phyloP scores from a whole-genome alignment of 108 stramenopile genomes.

The Skeletonema costatum region DNA sequence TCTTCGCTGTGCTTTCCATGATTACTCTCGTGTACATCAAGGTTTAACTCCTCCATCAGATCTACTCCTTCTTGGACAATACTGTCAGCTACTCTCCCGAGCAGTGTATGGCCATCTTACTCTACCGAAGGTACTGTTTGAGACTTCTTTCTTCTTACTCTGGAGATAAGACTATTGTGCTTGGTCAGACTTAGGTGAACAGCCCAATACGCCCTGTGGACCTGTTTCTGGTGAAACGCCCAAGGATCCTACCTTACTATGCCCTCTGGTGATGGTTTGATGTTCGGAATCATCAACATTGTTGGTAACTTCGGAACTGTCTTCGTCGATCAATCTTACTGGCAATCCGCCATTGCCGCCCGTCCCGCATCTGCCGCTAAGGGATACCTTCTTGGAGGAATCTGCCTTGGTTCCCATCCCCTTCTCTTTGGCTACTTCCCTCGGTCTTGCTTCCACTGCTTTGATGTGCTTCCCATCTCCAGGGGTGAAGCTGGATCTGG shows the following conservation, averaged over 20 bases:
- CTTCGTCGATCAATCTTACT: conserved; percentile 94
- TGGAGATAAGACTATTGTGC: conserved; percentile 11
- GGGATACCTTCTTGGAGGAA: conserved; percentile 94
- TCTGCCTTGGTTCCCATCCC: conserved; percentile 94
- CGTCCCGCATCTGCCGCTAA: conserved; percentile 75
- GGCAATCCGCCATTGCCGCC: conserved; percentile 95
- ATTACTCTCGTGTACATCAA: conserved; percentile 77
- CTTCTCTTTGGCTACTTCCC: conserved; percentile 91
- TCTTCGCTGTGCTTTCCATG: conserved; percentile 85
- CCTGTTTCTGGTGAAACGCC: conserved; percentile 80
- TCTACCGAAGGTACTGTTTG: conserved; percentile 42
- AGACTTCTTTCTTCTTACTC: conserved; percentile 62
- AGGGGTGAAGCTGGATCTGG: conserved; percentile 80
- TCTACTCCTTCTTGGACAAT: conserved; percentile 65
- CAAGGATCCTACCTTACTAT: conserved; percentile 92
- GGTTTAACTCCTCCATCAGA: conserved; percentile 64
- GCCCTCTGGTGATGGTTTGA: conserved; percentile 84
- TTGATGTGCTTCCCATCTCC: conserved; percentile 91
- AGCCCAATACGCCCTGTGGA: conserved; percentile 71
- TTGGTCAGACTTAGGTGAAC: neutral
- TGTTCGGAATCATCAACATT: conserved; percentile 95
- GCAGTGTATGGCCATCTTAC: conserved; percentile 65
- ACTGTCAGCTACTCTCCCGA: conserved; percentile 58
- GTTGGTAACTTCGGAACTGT: conserved; percentile 96
- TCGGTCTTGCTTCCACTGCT: conserved; percentile 86